A percentile compares a stretch with the other conserved stretches of the same genome.
Evolutionary conservation across 768 basidiomycete genomes (phyloP).

Genomic region (Cantharellus cinnabarinus): DNA sequence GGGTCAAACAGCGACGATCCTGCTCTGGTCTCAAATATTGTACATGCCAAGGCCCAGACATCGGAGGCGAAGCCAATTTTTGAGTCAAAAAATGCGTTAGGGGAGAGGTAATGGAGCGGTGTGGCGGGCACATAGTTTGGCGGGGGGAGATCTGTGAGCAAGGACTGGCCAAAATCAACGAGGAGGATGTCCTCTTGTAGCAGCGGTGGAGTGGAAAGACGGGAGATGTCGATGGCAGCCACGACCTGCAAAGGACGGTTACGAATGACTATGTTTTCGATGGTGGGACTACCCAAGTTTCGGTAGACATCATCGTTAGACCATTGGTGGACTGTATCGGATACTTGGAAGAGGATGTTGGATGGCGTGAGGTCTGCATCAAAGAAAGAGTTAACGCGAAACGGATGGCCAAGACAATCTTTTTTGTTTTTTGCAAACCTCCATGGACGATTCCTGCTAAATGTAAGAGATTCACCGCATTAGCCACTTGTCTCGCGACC

Average conservation of each 20-base stretch:
- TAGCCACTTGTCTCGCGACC: conserved; percentile 17
- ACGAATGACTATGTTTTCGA: conserved; percentile 12
- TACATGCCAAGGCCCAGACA: conserved; percentile 24
- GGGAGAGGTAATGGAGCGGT: conserved; percentile 17
- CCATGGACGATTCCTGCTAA: conserved; percentile 19
- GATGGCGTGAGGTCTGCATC: conserved; percentile 21
- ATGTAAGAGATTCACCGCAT: conserved; percentile 17
- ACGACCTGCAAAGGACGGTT: conserved; percentile 16
- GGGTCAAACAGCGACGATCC: conserved; percentile 23
- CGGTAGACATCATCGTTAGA: conserved; percentile 19
- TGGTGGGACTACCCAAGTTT: conserved; percentile 17
- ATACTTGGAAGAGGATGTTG: conserved; percentile 20
- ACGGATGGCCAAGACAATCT: neutral
- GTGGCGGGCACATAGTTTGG: conserved; percentile 17
- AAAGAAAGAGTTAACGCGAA: neutral
- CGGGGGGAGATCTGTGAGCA: conserved; percentile 12
- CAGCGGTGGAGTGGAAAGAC: conserved; percentile 11
- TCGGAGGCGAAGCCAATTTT: conserved; percentile 15
- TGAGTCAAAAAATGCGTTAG: conserved; percentile 20
- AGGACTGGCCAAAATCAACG: conserved; percentile 24
- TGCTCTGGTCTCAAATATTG: conserved; percentile 25
- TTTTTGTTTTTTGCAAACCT: conserved; percentile 11
- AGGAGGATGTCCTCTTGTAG: conserved; percentile 19
- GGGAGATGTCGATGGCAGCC: conserved; percentile 12
- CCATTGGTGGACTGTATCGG: conserved; percentile 14